A percentile compares a stretch with the other conserved stretches of the same genome.
phyloP scores from a whole-genome alignment of 345 rosid genomes.

The Orychophragmus violaceus region DNA sequence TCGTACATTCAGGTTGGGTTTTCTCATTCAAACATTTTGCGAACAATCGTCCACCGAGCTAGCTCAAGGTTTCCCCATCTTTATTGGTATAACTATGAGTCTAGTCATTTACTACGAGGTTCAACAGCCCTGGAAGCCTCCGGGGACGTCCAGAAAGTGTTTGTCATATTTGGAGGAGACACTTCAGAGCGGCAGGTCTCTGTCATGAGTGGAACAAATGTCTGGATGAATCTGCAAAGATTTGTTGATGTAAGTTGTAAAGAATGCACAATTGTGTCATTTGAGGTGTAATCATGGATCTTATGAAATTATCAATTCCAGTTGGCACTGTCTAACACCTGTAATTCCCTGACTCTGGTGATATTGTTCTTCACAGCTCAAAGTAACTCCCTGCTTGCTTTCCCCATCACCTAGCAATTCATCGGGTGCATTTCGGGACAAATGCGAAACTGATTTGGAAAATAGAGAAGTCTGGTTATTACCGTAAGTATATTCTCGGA shows the following conservation, averaged over 20 bases:
- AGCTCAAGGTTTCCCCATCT: conserved; percentile 76
- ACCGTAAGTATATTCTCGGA: conserved; percentile 59
- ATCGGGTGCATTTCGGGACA: conserved; percentile 26
- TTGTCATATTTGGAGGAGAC: conserved; percentile 88
- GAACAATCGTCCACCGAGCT: conserved; percentile 63
- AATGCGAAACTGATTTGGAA: conserved; percentile 34
- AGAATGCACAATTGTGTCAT: background rate
- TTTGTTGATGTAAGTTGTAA: conserved; percentile 64
- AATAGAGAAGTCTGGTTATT: conserved; percentile 63
- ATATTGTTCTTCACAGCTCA: conserved; percentile 56
- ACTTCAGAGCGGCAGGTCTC: conserved; percentile 98
- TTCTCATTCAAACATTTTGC: conserved; percentile 86
- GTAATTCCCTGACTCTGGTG: conserved; percentile 18
- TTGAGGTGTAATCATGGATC: background rate
- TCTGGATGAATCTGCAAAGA: conserved; percentile 87
- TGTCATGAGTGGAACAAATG: conserved; percentile 93
- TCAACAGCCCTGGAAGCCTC: conserved; percentile 25
- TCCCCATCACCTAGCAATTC: conserved; percentile 43
- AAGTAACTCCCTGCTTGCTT: conserved; percentile 81
- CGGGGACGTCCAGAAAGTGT: conserved; percentile 44
- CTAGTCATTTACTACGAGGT: conserved; percentile 34
- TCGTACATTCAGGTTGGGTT: conserved; percentile 73
- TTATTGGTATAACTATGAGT: conserved; percentile 34
- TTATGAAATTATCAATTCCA: no score
- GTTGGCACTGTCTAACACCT: no score